Conservation (phyloP, 2,329 filamentous ascomycete species). For the Domatiomyces catenatus region DNA sequence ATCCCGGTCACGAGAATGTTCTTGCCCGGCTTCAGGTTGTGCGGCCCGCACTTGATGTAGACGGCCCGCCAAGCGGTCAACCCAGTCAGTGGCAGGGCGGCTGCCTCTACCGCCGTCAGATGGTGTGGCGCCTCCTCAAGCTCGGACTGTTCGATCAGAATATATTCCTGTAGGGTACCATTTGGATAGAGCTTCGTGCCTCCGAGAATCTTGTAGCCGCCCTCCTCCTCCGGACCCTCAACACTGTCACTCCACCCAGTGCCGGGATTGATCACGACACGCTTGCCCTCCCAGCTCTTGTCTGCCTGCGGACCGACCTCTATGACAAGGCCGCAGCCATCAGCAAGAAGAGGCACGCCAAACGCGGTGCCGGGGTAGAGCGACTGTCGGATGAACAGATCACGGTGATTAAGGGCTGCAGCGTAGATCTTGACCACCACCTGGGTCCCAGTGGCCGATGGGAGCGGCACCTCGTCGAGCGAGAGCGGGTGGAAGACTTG, state of each 20-base stretch:
- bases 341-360: slow-evolving; percentile 60
- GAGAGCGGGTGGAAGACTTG: slow-evolving; percentile 52
- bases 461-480: slow-evolving; percentile 47
- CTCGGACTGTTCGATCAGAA: slow-evolving; percentile 54
- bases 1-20: slow-evolving; percentile 84
- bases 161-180: slow-evolving; percentile 61
- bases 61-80: slow-evolving; percentile 79
- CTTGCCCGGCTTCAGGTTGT: slow-evolving; percentile 37
- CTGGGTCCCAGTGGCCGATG: slow-evolving; percentile 49
- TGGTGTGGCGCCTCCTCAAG: slow-evolving; percentile 63
- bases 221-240: slow-evolving; percentile 53
- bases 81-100: slow-evolving; percentile 70
- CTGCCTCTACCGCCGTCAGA: slow-evolving; percentile 57
- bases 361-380: slow-evolving; percentile 80
- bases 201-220: slow-evolving; percentile 50
- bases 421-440: slow-evolving; percentile 62
- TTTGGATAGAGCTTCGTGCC: slow-evolving; percentile 48
- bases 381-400: slow-evolving; percentile 84
- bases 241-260: slow-evolving; percentile 59
- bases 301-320: slow-evolving; percentile 42
- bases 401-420: slow-evolving; percentile 82
- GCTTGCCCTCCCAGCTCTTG: slow-evolving; percentile 43
- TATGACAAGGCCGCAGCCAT: slow-evolving; percentile 64
- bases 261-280: slow-evolving; percentile 64
- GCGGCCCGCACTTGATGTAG: slow-evolving; percentile 50